Conservation (phyloP, 352 stramenopile species). For the Elongisporangium senticosum region DNA sequence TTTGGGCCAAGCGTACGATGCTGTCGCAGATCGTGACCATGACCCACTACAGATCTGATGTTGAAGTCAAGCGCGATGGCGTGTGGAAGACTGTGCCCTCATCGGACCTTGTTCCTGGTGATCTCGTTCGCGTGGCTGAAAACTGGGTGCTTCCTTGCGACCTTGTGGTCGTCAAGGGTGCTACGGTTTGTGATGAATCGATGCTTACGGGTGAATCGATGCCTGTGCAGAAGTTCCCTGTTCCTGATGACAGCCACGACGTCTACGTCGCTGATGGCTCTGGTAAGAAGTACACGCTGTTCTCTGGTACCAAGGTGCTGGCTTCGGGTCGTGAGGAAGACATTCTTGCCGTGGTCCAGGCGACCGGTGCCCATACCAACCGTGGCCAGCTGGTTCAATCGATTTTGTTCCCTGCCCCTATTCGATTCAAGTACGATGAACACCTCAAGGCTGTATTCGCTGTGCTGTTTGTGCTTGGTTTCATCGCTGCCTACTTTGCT, state of each 20-base stretch:
- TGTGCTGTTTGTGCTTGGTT: constrained; percentile 76
- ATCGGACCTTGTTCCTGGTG: constrained; percentile 50
- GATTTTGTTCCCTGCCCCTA: constrained; percentile 80
- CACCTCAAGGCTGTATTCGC: constrained; percentile 81
- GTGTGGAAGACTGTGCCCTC: constrained; percentile 43
- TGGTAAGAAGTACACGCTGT: constrained; percentile 86
- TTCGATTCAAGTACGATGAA: constrained; percentile 91
- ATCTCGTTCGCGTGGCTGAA: constrained; percentile 56
- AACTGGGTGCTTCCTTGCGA: constrained; percentile 75
- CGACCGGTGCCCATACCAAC: constrained; percentile 79
- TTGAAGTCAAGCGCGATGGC: constrained; percentile 56
- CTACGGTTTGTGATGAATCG: constrained; percentile 66
- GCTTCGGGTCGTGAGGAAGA: constrained; percentile 54
- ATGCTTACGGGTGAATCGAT: constrained; percentile 82
- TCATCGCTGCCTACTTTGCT: constrained; percentile 65
- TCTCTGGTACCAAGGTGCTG: constrained; percentile 76
- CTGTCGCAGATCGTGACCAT: constrained; percentile 47
- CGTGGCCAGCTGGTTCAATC: constrained; percentile 82
- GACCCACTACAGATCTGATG: constrained; percentile 60
- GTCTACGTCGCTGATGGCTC: constrained; percentile 46
- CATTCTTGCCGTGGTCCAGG: constrained; percentile 73
- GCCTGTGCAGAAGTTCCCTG: constrained; percentile 80
- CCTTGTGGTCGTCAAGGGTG: constrained; percentile 61
- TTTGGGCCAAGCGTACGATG: constrained; percentile 62
- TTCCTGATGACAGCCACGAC: constrained; percentile 39